Evolutionary conservation across 2,329 filamentous ascomycete species (phyloP), one percentile per base, ranked within the genome.

Genomic region (Clonostachys sp.): DNA sequence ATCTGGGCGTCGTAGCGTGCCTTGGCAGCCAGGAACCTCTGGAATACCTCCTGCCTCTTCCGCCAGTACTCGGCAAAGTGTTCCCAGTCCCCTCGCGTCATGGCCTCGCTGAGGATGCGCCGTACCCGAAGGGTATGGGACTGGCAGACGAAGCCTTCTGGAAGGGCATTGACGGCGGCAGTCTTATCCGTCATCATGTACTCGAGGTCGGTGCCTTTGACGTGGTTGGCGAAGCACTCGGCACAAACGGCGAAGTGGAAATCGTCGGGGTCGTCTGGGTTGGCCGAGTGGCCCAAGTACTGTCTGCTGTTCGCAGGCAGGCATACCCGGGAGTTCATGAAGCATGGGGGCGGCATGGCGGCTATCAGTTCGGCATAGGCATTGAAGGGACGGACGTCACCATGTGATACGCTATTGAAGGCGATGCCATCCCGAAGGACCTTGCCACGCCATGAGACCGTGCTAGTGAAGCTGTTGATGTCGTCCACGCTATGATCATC

Each of bases 191-290:
- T 50, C 39, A 41, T n/a, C 34, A 46, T 48, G 17, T 17, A 44
- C 13, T 51, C 49, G 30, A 51, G 12, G 12, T 41, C 30, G 8
- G 49, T 46, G 10, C 18, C 49, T 17, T 49, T 46, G 43, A 51
- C 33, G 33, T 40, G 48, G n/a, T 51, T 34, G 3, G 12, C 12
- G n/a, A 41, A 51, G 41, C 49, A 51, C 12, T 51, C 49, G 33
- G 48, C 46, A 12, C 49, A 51, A 8, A 51, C 40, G 13, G 42
- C 24, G 18, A 39, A 49, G 3, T 46, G 12, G 24, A 30, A 30
- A 30, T 30, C 24, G 24, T 30, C 24, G 9, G 24, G 24, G 24
- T 30, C 24, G 24, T 30, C 24, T 9, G 24, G 24, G 24, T 30
- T 10, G 24, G 24, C 24, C 24, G 24, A 30, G 13, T 51, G 48